Base-by-base conservation (phyloP, 2,329 filamentous ascomycete genomes). In the Claviceps spartinae region DNA sequence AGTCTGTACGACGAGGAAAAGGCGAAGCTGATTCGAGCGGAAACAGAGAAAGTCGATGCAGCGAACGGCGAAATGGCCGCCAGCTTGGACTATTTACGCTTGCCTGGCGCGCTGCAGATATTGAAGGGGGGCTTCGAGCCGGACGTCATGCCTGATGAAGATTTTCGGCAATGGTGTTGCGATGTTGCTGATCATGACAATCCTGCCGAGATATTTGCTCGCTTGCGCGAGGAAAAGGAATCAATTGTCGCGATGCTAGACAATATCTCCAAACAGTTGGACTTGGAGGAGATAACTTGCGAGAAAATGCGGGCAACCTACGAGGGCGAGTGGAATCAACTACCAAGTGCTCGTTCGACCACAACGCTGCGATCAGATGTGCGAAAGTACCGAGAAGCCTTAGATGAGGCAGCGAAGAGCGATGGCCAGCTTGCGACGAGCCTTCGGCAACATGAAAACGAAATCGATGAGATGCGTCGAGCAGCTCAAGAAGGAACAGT, bases 241-340 rank as follows among this genome's bases (percentile, higher is more conserved):
- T 76, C 79, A 1, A 86, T 96, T 13, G 66, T 88, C 26, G 74
- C 75, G 2, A 78, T 82, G 2, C 68, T 98, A 52, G 89, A 96
- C 52, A 80, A 79, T 53, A 88, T 88, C 60, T 82, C 83, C 52
- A 95, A 95, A 65, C 86, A 94, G 61, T 71, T 98, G 43, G 93
- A 98, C 59, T 89, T 93, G 82, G 93, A 98, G 67, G 94, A 97
- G 69, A 94, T 88, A 52, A 88, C 97, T 0, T 98, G 93, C 65
- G 93, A 98, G 67, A 98, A 97, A 74, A 98, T 98, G 93, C 81
- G 93, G 47, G 94, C 89, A 13, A 98, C 98, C 66, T 97, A 97
- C 65, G 90, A 91, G 52, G 78, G 77, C 30, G 91, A 97, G 51
- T 98, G 93, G 93, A 95, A 88, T 18, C 93, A 98, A 62, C 93